Base-by-base conservation (phyloP, 768 basidiomycete genomes). In the Lactarius hatsudake region DNA sequence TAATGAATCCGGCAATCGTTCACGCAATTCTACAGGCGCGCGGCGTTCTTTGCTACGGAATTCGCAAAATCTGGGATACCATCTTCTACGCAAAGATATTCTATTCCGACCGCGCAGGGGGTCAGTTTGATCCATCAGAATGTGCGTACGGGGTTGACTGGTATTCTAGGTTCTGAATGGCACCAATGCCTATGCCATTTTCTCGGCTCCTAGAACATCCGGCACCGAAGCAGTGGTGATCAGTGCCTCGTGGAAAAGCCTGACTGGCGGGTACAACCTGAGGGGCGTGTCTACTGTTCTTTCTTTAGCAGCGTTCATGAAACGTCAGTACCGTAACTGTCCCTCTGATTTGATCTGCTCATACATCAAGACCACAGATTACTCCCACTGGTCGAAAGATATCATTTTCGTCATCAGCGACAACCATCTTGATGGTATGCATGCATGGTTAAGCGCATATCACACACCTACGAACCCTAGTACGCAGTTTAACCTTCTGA, bases 321-420 rank as follows among this genome's bases (percentile, higher is more conserved):
- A 90, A 81, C 83, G 96, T 97, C 66, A 60, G 83, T 15, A 26
- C 26, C 15, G 13, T 72, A 3, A 62, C 9, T 67, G 28, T 23
- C 48, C 59, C 32, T 59, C 51, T 7, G 34, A 62, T 64, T 30
- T 42, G 17, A 1, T 58, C 40, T 45, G 45, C 61, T 67, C 12
- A 54, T 38, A 30, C 34, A n/a, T 59, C 6, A 15, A 2, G 51
- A 62, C 6, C 20, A 26, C 71, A 96, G 94, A 83, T 40, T 89
- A 91, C 72, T 92, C 94, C 26, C 83, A 94, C 43, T 99, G 97
- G 96, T 91, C 95, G 0, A 96, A 96, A 75, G 96, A 98, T 72
- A 82, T 99, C 63, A 78, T 98, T 20, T 90, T 98, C 67, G 86
- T 99, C 32, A 81, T 98, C 67, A 90, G 90, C 55, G 96, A 98